Base-by-base conservation (phyloP, 2,329 filamentous ascomycete genomes). In the Penicillium decumbens region DNA sequence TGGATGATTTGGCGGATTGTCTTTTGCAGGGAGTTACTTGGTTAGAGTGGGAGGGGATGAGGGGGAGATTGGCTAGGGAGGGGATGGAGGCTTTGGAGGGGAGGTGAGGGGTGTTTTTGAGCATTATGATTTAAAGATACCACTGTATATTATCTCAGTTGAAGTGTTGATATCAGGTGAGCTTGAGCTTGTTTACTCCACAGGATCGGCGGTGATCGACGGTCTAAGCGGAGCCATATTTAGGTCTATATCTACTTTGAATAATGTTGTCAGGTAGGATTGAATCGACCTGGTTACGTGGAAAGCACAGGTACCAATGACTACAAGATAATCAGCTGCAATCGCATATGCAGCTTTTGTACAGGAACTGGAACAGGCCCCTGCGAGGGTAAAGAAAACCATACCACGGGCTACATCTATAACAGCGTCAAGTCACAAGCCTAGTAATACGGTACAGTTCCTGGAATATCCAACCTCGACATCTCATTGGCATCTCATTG, bases 1-100 rank as follows among this genome's bases (percentile, higher is more conserved):
- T 92, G 45, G 89, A 95, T 67, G 89, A 95, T 72, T 70, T 95
- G 43, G 86, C 88, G 0, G 89, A 95, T 72, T 87, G 84, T 64
- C 71, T 93, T 24, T 66, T 93, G 46, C 89, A 95, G 67, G 89
- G 83, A 2, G 76, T 89, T 50, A 84, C 87, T 2, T 92, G 87
- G 83, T 68, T 89, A 32, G 77, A 83, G 52, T 95, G 89, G 89
- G 81, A 89, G 63, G 62, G 53, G 7, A 68, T 65, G 62, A 58
- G 64, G 37, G 58, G 64, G 33, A 50, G 57, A 12, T 44, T 72
- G 41, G 50, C 49, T 10, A 45, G 43, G 2, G 60, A 62, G 28
- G 67, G 65, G 0, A 2, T 57, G 1, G 30, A 44, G 29, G 61
- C 47, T 3, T 45, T 65, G 33, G 47, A 53, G 15, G 15, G 15